phyloP scores from a whole-genome alignment of 139 green algal genomes.

The Chlorella vulgaris region DNA sequence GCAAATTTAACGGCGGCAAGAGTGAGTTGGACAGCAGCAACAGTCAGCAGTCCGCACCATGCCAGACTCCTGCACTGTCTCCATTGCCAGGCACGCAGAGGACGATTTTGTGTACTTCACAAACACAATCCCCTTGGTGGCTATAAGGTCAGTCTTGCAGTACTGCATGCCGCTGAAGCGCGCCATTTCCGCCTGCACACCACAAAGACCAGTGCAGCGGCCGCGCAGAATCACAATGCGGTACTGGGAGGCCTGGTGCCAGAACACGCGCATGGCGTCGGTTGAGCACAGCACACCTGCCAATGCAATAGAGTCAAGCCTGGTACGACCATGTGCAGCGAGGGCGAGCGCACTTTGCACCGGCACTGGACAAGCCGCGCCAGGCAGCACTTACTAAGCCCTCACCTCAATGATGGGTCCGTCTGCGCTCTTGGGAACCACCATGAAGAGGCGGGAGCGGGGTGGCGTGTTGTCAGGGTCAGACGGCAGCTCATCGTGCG shows the following conservation, averaged over 20 bases:
- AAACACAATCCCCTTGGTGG: constrained; percentile 87
- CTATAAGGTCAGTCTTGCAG: constrained; percentile 92
- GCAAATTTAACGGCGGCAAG: too few species aligned
- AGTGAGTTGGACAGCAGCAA: too few species aligned
- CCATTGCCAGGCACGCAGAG: constrained; percentile 74
- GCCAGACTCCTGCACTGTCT: constrained; percentile 65
- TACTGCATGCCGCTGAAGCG: constrained; percentile 83
- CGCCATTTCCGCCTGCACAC: constrained; percentile 68
- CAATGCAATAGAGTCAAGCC: too few species aligned
- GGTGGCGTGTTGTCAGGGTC: constrained; percentile 91
- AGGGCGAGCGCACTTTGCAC: too few species aligned
- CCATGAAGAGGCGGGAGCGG: constrained; percentile 86
- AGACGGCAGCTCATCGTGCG: constrained; percentile 58
- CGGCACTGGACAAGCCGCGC: neutral
- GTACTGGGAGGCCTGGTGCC: too few species aligned
- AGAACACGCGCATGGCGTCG: too few species aligned
- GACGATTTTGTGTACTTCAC: constrained; percentile 85
- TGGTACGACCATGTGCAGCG: too few species aligned
- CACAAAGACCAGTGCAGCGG: neutral
- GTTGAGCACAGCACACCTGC: too few species aligned
- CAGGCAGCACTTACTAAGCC: neutral
- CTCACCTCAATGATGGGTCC: constrained; percentile 68
- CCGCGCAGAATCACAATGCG: neutral
- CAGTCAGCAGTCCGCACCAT: too few species aligned
- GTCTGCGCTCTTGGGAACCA: constrained; percentile 88